Evolutionary conservation across 164 flowering plant genomes (phyloP), one percentile per base, ranked within the genome.

Genomic region (Amborella trichopoda): DNA sequence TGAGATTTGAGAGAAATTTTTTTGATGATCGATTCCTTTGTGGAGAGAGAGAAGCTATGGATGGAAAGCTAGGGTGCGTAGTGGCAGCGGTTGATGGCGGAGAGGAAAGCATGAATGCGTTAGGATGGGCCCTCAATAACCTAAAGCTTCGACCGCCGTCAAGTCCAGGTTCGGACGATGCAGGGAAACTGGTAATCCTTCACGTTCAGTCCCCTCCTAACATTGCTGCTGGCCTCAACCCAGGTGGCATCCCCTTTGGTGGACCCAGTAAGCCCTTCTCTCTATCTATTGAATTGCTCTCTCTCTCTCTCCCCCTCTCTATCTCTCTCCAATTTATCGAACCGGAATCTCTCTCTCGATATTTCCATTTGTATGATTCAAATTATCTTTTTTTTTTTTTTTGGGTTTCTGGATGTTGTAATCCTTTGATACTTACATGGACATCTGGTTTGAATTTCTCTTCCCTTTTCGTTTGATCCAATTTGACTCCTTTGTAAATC

Each of bases 61-160:
- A 37, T 16, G 69, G 62, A 32, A 61, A 61, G 53, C 62, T 70
- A 1, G 37, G 44, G 0, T 58, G 74, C 59, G 93, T 86, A 43
- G 61, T 78, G 27, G 78, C 83, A 18, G 78, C 96, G 37, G 93
- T 78, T 0, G 93, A 86, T 30, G 84, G 82, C 45, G 75, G 87
- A 70, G 90, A 86, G 28, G 87, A 72, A 67, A 83, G 93, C 79
- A 86, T 83, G 96, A 61, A 57, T 52, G 86, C 84, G 42, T 48
- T 86, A 37, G 50, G 55, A 23, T 86, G 93, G 96, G 78, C 83
- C 8, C 68, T 87, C 11, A 64, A 72, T 18, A 83, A 83, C 54
- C 63, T 87, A 63, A 72, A 63, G 64, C 77, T 82, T 53, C 62
- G 64, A 45, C 40, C 40, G 19, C 13, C 40, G 4, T 11, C 36